phyloP scores from a whole-genome alignment of 2,329 filamentous ascomycete species.

The Bipolaris gigantea region DNA sequence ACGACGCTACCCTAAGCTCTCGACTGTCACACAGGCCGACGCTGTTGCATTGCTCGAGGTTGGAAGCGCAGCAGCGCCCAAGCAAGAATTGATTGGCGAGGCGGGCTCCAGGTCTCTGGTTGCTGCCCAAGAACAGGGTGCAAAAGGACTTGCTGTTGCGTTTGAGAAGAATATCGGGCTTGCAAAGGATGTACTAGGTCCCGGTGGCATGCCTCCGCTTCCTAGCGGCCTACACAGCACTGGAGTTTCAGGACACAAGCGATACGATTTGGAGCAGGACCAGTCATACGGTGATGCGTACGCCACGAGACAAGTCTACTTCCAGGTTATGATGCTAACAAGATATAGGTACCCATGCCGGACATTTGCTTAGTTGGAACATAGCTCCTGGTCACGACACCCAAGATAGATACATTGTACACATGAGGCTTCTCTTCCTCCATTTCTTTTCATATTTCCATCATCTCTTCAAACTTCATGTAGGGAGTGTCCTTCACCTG shows the following conservation, averaged over 20 bases:
- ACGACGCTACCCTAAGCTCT: constrained; percentile 77
- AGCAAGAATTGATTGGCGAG: constrained; percentile 76
- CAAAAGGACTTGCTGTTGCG: constrained; percentile 69
- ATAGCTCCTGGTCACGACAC: constrained; percentile 5
- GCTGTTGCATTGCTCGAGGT: constrained; percentile 82
- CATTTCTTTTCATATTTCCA: neutral
- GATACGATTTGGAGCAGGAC: constrained; percentile 69
- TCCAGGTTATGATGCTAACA: constrained; percentile 15
- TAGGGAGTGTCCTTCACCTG: neutral
- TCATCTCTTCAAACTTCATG: neutral
- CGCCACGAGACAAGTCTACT: constrained; percentile 18
- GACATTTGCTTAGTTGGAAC: constrained; percentile 42
- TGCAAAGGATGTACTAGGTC: constrained; percentile 64
- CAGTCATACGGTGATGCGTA: constrained; percentile 63
- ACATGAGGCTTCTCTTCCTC: constrained; percentile 28
- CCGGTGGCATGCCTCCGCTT: constrained; percentile 81
- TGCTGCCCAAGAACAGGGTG: constrained; percentile 72
- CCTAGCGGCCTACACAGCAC: constrained; percentile 68
- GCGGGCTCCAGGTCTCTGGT: constrained; percentile 75
- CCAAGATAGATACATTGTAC: constrained; percentile 30
- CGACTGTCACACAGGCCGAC: constrained; percentile 80
- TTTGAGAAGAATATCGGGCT: constrained; percentile 67
- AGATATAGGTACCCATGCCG: constrained; percentile 49
- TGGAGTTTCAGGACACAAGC: constrained; percentile 61
- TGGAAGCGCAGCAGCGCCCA: constrained; percentile 78